A percentile compares a stretch with the other conserved stretches of the same genome.
These are phyloP conservation scores for Kickxella alabastrina DNA, from an alignment of 192 early-diverging fungal species.

Conservation along the genomic window DNA sequence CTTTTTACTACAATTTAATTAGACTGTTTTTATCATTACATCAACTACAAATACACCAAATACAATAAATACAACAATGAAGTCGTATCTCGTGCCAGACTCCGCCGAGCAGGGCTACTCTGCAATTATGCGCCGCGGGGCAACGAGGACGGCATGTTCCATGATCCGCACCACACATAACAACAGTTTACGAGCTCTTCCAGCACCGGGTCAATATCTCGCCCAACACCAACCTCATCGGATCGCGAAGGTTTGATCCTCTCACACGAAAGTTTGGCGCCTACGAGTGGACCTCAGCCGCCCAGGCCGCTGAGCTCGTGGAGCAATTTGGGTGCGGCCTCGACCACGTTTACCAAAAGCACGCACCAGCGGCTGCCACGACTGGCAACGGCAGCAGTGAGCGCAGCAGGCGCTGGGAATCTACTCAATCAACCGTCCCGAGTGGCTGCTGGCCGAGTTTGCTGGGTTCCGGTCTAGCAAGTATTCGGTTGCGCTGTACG, in stretches of 20 bases:
- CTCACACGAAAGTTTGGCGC: constrained; percentile 54
- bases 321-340: constrained; percentile 68
- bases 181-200: constrained; percentile 40
- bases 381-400: not conserved
- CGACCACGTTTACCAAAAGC: constrained; percentile 56
- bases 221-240: constrained; percentile 55
- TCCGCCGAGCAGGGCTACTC: constrained; percentile 45
- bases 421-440: constrained; percentile 72
- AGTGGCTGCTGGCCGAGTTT: constrained; percentile 71
- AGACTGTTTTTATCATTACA: not conserved
- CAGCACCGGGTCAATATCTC: constrained; percentile 38
- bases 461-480: constrained; percentile 61
- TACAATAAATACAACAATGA: no score
- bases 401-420: constrained; percentile 57
- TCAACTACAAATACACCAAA: no score
- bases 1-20: not conserved
- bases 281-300: constrained; percentile 66
- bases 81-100: constrained; percentile 32
- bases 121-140: constrained; percentile 26
- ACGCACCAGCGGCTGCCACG: not conserved
- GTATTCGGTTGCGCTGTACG: constrained; percentile 77
- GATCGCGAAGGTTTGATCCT: constrained; percentile 57
- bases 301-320: constrained; percentile 56
- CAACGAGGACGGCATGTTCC: constrained; percentile 18
- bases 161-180: constrained; percentile 9